These are phyloP conservation scores for Dioscorea zingiberensis DNA, from an alignment of 106 monocot species.

Conservation along the genomic window DNA sequence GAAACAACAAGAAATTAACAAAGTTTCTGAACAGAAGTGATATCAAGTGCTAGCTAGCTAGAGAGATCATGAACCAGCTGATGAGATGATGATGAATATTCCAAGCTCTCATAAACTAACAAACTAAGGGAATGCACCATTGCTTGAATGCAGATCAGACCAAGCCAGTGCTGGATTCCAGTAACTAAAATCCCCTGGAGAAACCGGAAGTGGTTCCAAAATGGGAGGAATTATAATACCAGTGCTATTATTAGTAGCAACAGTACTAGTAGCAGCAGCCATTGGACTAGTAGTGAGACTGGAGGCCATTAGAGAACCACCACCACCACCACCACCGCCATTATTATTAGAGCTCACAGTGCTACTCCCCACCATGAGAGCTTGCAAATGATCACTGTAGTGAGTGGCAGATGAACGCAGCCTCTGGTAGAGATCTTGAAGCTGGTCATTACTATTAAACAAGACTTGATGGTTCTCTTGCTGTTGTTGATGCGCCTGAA, in stretches of 20 bases:
- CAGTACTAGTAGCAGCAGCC: not conserved
- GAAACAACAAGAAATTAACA: too few relatives aligned
- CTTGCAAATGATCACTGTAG: constrained; percentile 14
- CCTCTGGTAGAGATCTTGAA: constrained; percentile 41
- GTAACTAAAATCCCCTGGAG: constrained; percentile 29
- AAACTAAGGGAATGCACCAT: constrained; percentile 23
- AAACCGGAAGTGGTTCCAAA: constrained; percentile 24
- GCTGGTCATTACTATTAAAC: constrained; percentile 20
- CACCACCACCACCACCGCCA: not conserved
- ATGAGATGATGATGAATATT: too few relatives aligned
- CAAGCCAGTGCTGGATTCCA: constrained; percentile 29
- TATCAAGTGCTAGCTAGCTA: too few relatives aligned
- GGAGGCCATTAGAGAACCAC: not conserved
- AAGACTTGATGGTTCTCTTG: constrained; percentile 9
- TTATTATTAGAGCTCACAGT: too few relatives aligned
- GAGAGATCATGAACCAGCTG: too few relatives aligned
- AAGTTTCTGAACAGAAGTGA: too few relatives aligned
- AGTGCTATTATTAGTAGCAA: constrained; percentile 1
- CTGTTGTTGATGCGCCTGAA: constrained; percentile 10
- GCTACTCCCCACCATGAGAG: too few relatives aligned
- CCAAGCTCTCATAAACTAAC: too few relatives aligned
- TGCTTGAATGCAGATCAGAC: constrained; percentile 25
- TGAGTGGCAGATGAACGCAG: constrained; percentile 8
- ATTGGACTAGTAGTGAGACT: not conserved
- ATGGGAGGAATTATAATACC: not conserved